These are phyloP conservation scores for Fusarium oxysporum DNA, from an alignment of 2,329 filamentous ascomycete species.

Conservation along the genomic window DNA sequence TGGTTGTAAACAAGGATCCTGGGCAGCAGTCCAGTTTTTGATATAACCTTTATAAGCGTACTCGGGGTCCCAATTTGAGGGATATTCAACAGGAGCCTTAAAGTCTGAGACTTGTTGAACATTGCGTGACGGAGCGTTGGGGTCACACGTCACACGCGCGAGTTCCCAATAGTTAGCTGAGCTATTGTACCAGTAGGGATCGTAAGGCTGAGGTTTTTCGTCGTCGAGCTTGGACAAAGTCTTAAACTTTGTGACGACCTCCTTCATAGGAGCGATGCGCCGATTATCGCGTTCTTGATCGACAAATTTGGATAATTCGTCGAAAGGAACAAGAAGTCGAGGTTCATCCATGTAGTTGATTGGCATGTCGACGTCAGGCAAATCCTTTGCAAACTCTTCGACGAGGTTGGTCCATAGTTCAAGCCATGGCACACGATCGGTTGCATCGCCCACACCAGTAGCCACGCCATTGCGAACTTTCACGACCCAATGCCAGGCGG, in stretches of 20 bases:
- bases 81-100: conserved; percentile 49
- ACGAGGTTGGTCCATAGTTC: conserved; percentile 63
- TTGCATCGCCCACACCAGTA: conserved; percentile 53
- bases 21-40: conserved; percentile 67
- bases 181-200: conserved; percentile 60
- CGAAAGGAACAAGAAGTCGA: conserved; percentile 69
- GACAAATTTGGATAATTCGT: conserved; percentile 65
- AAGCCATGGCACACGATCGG: conserved; percentile 58
- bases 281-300: conserved; percentile 59
- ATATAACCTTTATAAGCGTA: conserved; percentile 62
- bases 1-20: conserved; percentile 70
- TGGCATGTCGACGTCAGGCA: conserved; percentile 75
- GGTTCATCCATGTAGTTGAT: conserved; percentile 75
- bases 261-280: conserved; percentile 55
- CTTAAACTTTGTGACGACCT: conserved; percentile 59
- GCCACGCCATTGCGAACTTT: conserved; percentile 60
- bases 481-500: conserved; percentile 59
- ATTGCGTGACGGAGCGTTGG: conserved; percentile 61
- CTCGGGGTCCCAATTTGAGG: conserved; percentile 49
- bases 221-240: conserved; percentile 54
- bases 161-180: conserved; percentile 70
- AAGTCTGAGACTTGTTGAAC: conserved; percentile 49
- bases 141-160: conserved; percentile 66
- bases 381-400: conserved; percentile 60
- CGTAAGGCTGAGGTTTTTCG: conserved; percentile 51